These are phyloP conservation scores for Penicillium samsonianum DNA, from an alignment of 495 filamentous ascomycete species.

Conservation along the genomic window DNA sequence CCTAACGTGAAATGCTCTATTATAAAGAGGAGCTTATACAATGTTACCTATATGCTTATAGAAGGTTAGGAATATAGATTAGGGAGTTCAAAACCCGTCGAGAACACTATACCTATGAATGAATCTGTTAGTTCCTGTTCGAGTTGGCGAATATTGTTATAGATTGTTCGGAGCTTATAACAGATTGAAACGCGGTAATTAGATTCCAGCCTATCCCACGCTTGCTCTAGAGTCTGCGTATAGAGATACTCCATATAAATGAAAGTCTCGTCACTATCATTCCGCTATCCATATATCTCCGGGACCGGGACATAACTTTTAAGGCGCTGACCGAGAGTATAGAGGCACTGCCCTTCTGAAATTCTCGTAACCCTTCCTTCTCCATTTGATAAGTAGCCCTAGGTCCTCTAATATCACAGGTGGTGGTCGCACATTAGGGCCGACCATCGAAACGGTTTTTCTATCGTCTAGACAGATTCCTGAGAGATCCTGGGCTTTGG, in stretches of 20 bases:
- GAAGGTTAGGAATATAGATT: conserved; percentile 8
- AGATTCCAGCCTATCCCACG: conserved; percentile 27
- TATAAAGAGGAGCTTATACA: conserved; percentile 24
- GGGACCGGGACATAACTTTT: conserved; percentile 28
- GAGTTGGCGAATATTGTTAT: conserved; percentile 29
- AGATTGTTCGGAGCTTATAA: conserved; percentile 28
- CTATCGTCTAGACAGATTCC: conserved; percentile 18
- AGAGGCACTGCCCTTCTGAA: conserved; percentile 28
- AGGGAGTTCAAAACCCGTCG: conserved; percentile 4
- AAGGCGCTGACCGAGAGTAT: conserved; percentile 25
- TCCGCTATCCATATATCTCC: conserved; percentile 32
- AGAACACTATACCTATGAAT: conserved; percentile 27
- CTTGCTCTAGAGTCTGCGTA: conserved; percentile 26
- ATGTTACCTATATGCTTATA: conserved; percentile 22
- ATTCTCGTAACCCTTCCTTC: conserved; percentile 37
- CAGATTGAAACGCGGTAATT: conserved; percentile 29
- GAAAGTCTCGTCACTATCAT: conserved; percentile 22
- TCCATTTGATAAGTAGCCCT: conserved; percentile 47
- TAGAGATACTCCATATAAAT: conserved; percentile 34
- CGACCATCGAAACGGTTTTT: conserved; percentile 11
- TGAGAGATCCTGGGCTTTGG: conserved; percentile 22
- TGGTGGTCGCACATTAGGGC: conserved; percentile 24
- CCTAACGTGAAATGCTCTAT: conserved; percentile 27
- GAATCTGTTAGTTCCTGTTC: conserved; percentile 26
- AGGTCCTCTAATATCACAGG: conserved; percentile 41